These are phyloP conservation scores for Monosporascus sp. DNA, from an alignment of 2,329 filamentous ascomycete species.

Conservation along the genomic window DNA sequence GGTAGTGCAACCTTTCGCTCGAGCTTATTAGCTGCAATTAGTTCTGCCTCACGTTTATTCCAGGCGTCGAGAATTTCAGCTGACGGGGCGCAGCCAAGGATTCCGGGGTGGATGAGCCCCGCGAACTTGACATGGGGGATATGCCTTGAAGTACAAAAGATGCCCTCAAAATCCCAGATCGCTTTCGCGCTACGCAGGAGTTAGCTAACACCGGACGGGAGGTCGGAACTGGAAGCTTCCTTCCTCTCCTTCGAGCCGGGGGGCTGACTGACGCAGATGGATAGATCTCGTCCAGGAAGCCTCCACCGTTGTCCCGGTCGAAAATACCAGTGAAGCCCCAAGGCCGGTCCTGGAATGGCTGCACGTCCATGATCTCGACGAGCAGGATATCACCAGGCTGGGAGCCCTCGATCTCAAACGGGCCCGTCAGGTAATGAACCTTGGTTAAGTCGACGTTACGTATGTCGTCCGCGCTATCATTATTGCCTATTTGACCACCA, in stretches of 20 bases:
- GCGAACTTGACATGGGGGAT: constrained; percentile 84
- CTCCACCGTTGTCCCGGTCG: constrained; percentile 74
- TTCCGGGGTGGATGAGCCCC: constrained; percentile 86
- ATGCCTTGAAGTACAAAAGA: constrained; percentile 65
- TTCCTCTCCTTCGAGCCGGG: no score
- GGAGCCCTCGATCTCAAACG: constrained; percentile 80
- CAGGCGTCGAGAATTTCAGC: constrained; percentile 71
- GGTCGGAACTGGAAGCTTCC: background rate
- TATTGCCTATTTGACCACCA: constrained; percentile 79
- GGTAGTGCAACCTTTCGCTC: constrained; percentile 71
- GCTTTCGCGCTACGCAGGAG: constrained; percentile 42
- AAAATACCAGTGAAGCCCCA: constrained; percentile 92
- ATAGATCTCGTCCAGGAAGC: constrained; percentile 83
- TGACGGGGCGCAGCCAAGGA: constrained; percentile 83
- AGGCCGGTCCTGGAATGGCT: constrained; percentile 77
- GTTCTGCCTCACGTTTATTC: constrained; percentile 77
- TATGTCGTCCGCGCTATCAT: constrained; percentile 85
- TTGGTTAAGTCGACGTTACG: constrained; percentile 77
- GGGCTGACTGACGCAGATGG: constrained; percentile 62
- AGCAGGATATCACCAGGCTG: constrained; percentile 80
- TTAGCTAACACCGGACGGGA: background rate
- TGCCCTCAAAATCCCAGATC: constrained; percentile 54
- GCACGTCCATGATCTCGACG: constrained; percentile 89
- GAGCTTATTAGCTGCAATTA: constrained; percentile 65
- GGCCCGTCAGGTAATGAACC: constrained; percentile 84